Conservation (phyloP, 1,284 basidiomycete genomes). For the Naganishia liquefaciens region DNA sequence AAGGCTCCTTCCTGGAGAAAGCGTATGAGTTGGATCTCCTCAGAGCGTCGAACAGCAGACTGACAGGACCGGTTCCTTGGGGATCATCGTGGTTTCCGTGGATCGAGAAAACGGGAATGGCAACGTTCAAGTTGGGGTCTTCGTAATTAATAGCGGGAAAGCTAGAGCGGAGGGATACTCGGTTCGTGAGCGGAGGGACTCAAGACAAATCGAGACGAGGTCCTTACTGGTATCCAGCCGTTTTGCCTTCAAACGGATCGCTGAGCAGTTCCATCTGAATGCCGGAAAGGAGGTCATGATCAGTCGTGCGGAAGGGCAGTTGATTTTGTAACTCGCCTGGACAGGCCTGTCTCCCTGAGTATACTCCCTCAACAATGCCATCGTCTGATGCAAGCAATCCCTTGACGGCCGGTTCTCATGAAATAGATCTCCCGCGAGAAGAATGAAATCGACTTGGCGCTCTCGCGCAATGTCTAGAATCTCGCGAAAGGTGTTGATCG, state of each 20-base stretch:
- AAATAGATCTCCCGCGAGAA: constrained; percentile 93
- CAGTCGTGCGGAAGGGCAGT: not conserved
- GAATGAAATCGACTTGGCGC: constrained; percentile 86
- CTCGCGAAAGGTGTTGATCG: constrained; percentile 92
- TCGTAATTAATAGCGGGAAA: constrained; percentile 98
- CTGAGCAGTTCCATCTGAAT: constrained; percentile 80
- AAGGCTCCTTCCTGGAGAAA: constrained; percentile 81
- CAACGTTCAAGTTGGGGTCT: constrained; percentile 91
- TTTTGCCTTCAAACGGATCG: constrained; percentile 85
- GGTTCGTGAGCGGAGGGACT: not conserved
- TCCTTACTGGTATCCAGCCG: constrained; percentile 76
- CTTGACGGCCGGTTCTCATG: constrained; percentile 96
- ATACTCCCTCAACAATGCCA: constrained; percentile 86
- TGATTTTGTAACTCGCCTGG: constrained; percentile 38
- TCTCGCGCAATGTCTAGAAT: constrained; percentile 87
- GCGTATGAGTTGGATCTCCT: not conserved
- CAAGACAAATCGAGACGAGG: not conserved
- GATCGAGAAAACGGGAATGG: constrained; percentile 95
- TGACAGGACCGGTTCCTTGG: constrained; percentile 85
- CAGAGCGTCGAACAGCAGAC: constrained; percentile 41
- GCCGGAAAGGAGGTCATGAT: not conserved
- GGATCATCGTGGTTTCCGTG: constrained; percentile 99
- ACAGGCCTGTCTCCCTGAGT: constrained; percentile 86
- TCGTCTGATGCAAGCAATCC: constrained; percentile 82
- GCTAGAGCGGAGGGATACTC: constrained; percentile 54